phyloP scores from a whole-genome alignment of 129 eudicot genomes.

The Artemisia argyi region DNA sequence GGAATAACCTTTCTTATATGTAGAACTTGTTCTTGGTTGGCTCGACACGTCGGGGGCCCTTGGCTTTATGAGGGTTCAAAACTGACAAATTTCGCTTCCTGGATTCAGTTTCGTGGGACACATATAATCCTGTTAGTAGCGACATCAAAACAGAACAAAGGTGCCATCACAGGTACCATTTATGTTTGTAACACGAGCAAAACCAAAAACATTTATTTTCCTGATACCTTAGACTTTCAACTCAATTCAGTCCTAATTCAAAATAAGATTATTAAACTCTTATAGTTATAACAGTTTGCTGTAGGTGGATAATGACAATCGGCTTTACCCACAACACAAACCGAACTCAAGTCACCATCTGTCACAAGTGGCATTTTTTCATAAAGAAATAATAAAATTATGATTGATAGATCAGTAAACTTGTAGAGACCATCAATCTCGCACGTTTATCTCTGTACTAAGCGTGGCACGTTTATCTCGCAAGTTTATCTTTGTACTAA shows the following conservation, averaged over 20 bases:
- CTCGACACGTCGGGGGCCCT: not conserved
- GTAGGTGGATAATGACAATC: not conserved
- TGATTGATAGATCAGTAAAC: not conserved
- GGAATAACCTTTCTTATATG: slow-evolving; percentile 4
- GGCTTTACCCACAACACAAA: not conserved
- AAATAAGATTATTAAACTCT: not conserved
- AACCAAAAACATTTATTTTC: not conserved
- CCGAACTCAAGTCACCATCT: slow-evolving; percentile 10
- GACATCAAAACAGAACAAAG: no score
- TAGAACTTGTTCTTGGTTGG: not conserved
- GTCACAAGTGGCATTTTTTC: not conserved
- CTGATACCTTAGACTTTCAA: not conserved
- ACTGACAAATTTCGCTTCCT: not conserved
- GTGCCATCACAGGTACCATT: no score
- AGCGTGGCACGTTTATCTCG: no score
- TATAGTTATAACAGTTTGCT: not conserved
- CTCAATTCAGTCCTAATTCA: not conserved
- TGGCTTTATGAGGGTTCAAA: no score
- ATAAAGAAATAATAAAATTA: not conserved
- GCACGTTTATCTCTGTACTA: no score
- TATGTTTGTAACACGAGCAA: not conserved
- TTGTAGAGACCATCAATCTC: not conserved
- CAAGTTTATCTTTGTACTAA: no score
- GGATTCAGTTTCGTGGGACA: not conserved
- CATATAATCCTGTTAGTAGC: no score